Base-by-base conservation (phyloP, 1,139 yeast species). In the Debaryomyces nepalensis region DNA sequence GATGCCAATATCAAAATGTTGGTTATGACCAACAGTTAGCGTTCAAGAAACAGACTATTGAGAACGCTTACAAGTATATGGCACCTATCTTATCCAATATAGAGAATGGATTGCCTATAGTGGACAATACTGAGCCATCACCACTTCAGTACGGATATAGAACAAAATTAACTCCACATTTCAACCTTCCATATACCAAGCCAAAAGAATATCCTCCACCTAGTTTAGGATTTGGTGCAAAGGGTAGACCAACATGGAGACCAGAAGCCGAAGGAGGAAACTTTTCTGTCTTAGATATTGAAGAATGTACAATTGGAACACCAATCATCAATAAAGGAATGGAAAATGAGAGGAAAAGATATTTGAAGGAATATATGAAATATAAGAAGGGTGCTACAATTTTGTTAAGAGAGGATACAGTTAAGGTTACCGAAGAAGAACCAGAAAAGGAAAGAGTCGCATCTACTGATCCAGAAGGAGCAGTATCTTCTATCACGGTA, bases 121-220 rank as follows among this genome's bases (percentile, higher is more conserved):
- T 93, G 23, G 74, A 74, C 8, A 65, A 70, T 3, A 91, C 98
- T 0, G 82, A 87, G 35, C 81, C 86, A 4, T 87, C 96, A 3
- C 99, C 99, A 3, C 66, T 81, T 46, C 76, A 83, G 52, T 87
- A 77, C 59, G 73, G 75, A 34, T 93, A 93, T 65, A 73, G 99
- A 59, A 93, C 99, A 0, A 93, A 93, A 58, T 75, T 93, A 40
- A 93, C 99, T 0, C 99, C 99, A 4, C 99, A 93, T 68, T 93
- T 91, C 65, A 93, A 89, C 58, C 70, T 89, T 32, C 95, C 96
- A n/a, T 72, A 78, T 50, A 71, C 69, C 40, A 62, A 67, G 42
- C 66, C 70, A 1, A 63, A 59, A n/a, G 59, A 64, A 34, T 63
- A 70, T 26, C 61, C 62, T 27, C 66, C 79, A 35, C 96, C 97